A percentile compares a stretch with the other conserved stretches of the same genome.
These are phyloP conservation scores for Nakazawaea anatomiae DNA, from an alignment of 805 yeast genomes.

Conservation along the genomic window DNA sequence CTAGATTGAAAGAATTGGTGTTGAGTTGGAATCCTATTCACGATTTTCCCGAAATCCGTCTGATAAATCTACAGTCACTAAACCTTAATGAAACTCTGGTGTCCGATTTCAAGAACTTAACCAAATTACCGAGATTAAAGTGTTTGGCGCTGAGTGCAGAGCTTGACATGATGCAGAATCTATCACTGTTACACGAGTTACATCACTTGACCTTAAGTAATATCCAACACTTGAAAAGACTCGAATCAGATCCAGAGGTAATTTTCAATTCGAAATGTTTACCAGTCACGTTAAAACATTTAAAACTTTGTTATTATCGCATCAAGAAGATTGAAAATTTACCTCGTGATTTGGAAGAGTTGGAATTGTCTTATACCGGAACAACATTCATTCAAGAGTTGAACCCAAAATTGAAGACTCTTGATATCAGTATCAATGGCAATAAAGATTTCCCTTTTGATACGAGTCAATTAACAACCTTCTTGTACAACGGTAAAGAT, in stretches of 20 bases:
- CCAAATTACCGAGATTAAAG: background rate
- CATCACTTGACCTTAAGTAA: no score
- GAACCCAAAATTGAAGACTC: background rate
- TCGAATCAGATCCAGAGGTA: background rate
- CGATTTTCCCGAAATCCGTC: background rate
- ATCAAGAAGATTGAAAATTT: background rate
- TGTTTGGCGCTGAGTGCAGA: background rate
- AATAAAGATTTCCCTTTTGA: background rate
- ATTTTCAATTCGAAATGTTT: background rate
- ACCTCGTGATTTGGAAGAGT: background rate
- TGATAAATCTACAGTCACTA: background rate
- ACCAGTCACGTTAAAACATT: background rate
- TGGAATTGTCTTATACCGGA: background rate
- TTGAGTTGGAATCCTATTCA: background rate
- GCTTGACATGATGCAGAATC: background rate
- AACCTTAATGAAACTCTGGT: background rate
- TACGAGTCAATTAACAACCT: background rate
- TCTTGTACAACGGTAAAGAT: no score
- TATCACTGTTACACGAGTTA: background rate
- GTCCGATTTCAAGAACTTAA: background rate
- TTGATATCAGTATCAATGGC: background rate
- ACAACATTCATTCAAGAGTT: background rate
- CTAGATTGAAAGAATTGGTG: background rate
- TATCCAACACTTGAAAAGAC: no score
- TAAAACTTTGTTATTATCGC: no score